A percentile compares a stretch with the other conserved stretches of the same genome.
Evolutionary conservation across 768 basidiomycete species (phyloP).

Genomic region (Russula dissimulans): DNA sequence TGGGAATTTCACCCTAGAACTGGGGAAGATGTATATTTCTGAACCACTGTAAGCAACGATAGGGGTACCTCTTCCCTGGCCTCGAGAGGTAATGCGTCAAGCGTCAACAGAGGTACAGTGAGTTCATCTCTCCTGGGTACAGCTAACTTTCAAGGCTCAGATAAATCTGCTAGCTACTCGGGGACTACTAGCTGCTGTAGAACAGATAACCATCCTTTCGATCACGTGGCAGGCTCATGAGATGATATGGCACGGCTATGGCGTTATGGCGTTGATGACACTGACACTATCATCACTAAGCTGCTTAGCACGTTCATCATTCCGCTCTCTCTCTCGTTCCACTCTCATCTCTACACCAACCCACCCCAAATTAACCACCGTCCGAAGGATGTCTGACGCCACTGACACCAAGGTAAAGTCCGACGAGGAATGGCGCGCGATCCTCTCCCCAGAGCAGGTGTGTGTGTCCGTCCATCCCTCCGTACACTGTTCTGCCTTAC

Average conservation of each 20-base stretch:
- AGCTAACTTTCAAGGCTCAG: no score
- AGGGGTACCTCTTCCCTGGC: no score
- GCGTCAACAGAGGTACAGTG: no score
- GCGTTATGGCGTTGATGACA: not conserved
- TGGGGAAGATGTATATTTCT: no score
- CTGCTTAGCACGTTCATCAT: not conserved
- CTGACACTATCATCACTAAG: not conserved
- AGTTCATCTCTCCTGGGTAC: no score
- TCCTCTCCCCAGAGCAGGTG: constrained; percentile 77
- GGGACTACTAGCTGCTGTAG: no score
- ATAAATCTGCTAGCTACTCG: no score
- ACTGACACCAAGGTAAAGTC: constrained; percentile 33
- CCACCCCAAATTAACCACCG: not conserved
- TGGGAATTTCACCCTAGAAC: no score
- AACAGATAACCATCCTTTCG: no score
- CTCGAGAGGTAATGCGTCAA: no score
- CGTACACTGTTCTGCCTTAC: not conserved
- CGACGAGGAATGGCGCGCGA: constrained; percentile 77
- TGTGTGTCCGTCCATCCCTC: constrained; percentile 16
- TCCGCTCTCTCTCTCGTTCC: not conserved
- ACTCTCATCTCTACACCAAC: not conserved
- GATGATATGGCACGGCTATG: no score
- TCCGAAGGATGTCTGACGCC: constrained; percentile 22
- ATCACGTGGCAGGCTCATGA: not conserved
- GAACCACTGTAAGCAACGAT: no score